Evolutionary conservation across 2,329 filamentous ascomycete genomes (phyloP), one percentile per base, ranked within the genome.

Genomic region (Cercospora sp.): DNA sequence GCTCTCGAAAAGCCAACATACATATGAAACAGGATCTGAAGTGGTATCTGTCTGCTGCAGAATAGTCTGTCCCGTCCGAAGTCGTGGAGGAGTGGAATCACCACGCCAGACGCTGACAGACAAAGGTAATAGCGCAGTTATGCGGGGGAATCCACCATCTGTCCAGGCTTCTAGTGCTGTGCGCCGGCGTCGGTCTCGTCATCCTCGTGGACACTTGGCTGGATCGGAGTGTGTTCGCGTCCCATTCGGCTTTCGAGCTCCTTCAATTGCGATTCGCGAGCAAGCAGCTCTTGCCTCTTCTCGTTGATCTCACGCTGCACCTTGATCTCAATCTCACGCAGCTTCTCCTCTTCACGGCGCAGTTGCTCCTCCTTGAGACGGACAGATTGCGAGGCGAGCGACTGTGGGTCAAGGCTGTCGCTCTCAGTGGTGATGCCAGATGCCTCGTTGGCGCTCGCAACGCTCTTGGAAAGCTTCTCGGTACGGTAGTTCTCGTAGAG

Each of bases 401-500:
- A 94, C 82, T 98, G 95, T 73, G 95, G 95, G 85, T 97, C 97
- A 90, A 99, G 96, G 55, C 93, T 96, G 64, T 76, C 76, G 65
- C 70, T 71, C 30, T 72, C 72, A 26, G 69, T 64, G 61, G 72
- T 73, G 60, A 71, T 67, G 45, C 69, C 68, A 12, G 66, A 60
- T 39, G 97, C 93, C 74, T 97, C 94, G 81, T 70, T 70, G 51
- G 67, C 66, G 63, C 70, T 70, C 53, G 97, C 94, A 75, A 99
- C 95, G 80, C 93, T 97, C 92, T 98, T 99, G 86, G 92, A 96
- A 77, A 99, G 91, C 87, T 98, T 98, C 91, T 99, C 95, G 79
- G 95, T 99, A 93, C 95, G 93, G 88, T 99, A 99, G 85, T 99
- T 99, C 82, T 99, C 95, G 84, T 99, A 99, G 72, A 99, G 86